phyloP scores from a whole-genome alignment of 352 stramenopile species.

The Phytophthora chlamydospora region DNA sequence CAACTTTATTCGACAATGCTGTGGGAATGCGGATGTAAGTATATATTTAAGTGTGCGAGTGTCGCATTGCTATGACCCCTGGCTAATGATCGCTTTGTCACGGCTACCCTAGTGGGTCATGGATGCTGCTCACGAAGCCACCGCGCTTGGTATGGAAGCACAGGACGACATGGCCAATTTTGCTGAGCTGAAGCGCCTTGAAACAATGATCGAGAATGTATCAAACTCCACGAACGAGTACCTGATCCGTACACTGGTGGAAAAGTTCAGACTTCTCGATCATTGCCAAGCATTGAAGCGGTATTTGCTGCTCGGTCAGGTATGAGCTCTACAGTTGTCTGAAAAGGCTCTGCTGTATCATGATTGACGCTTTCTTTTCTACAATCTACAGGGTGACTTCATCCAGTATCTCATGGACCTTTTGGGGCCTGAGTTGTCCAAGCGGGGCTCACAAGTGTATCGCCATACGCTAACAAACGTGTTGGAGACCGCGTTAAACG shows the following conservation, averaged over 20 bases:
- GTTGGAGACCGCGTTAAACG: conserved; percentile 94
- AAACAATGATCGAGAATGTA: conserved; percentile 81
- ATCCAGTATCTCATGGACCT: conserved; percentile 97
- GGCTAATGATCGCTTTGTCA: conserved; percentile 2
- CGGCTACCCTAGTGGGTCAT: conserved; percentile 66
- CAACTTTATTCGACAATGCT: conserved; percentile 98
- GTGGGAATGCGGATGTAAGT: conserved; percentile 89
- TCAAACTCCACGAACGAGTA: conserved; percentile 88
- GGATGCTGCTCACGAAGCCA: conserved; percentile 53
- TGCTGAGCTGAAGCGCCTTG: conserved; percentile 68
- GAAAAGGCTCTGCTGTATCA: background rate
- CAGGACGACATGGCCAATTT: conserved; percentile 74
- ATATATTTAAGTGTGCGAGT: background rate
- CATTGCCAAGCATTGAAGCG: conserved; percentile 97
- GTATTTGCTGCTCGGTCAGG: conserved; percentile 98
- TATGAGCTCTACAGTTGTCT: conserved; percentile 15
- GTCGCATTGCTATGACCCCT: background rate
- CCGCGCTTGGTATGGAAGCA: conserved; percentile 51
- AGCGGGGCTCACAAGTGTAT: conserved; percentile 92
- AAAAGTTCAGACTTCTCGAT: conserved; percentile 93
- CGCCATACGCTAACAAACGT: conserved; percentile 95
- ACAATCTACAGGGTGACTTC: conserved; percentile 92
- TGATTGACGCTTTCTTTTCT: background rate
- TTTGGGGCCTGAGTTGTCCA: conserved; percentile 90
- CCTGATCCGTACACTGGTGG: conserved; percentile 91